A percentile compares a stretch with the other conserved stretches of the same genome.
Evolutionary conservation across 352 stramenopile species (phyloP).

Genomic region (Paralagenidium karlingii): DNA sequence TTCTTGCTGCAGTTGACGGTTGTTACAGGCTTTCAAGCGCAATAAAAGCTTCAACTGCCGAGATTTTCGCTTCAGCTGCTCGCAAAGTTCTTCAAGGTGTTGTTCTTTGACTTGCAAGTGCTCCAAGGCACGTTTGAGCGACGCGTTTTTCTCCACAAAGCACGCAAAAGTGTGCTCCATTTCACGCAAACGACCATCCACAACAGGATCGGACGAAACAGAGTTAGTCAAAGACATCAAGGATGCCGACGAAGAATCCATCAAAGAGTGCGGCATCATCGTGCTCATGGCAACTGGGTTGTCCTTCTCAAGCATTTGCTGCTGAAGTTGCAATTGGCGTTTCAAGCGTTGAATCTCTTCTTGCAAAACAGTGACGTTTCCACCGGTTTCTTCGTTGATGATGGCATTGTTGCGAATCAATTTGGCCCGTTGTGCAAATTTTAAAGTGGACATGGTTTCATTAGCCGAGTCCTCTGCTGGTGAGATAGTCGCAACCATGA

Average conservation of each 20-base stretch:
- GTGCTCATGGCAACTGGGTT: too few species aligned
- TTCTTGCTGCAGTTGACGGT: background rate
- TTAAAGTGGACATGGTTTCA: slow-evolving; percentile 74
- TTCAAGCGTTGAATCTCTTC: slow-evolving; percentile 57
- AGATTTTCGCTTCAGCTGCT: slow-evolving; percentile 42
- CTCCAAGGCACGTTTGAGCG: slow-evolving; percentile 35
- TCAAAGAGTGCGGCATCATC: slow-evolving; percentile 3
- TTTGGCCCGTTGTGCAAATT: slow-evolving; percentile 77
- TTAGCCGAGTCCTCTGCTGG: slow-evolving; percentile 77
- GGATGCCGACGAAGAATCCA: background rate
- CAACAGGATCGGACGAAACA: slow-evolving; percentile 12
- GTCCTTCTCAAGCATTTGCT: slow-evolving; percentile 13
- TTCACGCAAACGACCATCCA: slow-evolving; percentile 34
- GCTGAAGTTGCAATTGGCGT: slow-evolving; percentile 39
- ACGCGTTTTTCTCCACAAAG: slow-evolving; percentile 43
- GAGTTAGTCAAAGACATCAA: background rate
- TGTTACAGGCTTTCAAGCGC: slow-evolving; percentile 25
- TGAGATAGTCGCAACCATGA: slow-evolving; percentile 75
- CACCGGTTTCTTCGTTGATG: slow-evolving; percentile 71
- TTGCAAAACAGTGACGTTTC: slow-evolving; percentile 45
- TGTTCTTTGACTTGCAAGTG: slow-evolving; percentile 35
- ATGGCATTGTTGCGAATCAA: slow-evolving; percentile 77
- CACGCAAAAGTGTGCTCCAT: slow-evolving; percentile 46
- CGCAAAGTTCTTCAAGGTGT: slow-evolving; percentile 33
- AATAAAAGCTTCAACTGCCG: slow-evolving; percentile 46